Evolutionary conservation across 768 basidiomycete species (phyloP), one percentile per base, ranked within the genome.

Genomic region (Kockovaella imperatae): DNA sequence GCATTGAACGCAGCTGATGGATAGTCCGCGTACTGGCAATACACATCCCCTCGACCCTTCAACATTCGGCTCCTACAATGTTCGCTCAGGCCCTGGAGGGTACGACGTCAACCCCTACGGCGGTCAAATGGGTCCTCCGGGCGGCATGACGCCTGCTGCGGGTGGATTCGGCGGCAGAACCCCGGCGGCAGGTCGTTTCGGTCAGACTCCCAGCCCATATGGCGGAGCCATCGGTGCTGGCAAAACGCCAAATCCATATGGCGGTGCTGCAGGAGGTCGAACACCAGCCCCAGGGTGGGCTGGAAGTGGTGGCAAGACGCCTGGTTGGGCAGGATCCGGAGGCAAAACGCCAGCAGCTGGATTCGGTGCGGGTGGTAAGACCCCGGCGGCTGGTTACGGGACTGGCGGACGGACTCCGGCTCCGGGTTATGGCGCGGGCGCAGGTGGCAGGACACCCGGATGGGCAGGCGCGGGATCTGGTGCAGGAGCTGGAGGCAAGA

Each of bases 201-300:
- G 80, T 24, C 73, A 79, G 46, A 86, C 85, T 2, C 84, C 85
- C 3, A 86, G 85, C 66, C 83, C 83, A 1, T 83, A 85, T 48
- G 7, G 25, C 38, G 36, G 52, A 25, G 43, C 34, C 21, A 35
- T 21, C 11, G 53, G 50, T 10, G 66, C 65, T 14, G 65, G 65
- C 30, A 59, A 60, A 36, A 82, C 81, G 2, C 82, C 82, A 6
- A 80, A 81, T 54, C 79, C 80, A 0, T 76, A 78, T 49, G 70
- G 51, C 38, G 28, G 41, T 3, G 56, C 31, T n/a, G 48, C 44
- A 23, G 57, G 54, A 10, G 54, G 58, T 23, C 51, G 54, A 41
- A 60, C 58, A 48, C 58, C 58, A 6, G 56, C 52, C 13, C 53
- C 53, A 30, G 57, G 57, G 1, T 52, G 53, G 31, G 46, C 38